Conservation (phyloP, 2,329 filamentous ascomycete species). For the Xylaria arbuscula region DNA sequence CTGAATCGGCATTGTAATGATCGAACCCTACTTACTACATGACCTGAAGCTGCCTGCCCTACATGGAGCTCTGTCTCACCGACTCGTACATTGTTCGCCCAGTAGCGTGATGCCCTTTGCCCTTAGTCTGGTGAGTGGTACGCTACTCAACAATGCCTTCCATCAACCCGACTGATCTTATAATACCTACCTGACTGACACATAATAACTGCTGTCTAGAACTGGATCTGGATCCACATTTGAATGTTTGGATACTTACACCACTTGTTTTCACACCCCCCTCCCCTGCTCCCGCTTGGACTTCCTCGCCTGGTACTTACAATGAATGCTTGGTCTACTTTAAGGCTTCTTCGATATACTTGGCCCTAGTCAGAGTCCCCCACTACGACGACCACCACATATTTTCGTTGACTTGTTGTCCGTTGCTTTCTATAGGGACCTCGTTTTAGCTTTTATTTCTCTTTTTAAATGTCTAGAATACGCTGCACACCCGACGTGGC, state of each 20-base stretch:
- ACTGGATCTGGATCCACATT: conserved; percentile 48
- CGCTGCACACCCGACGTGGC: conserved; percentile 54
- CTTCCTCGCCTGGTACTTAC: conserved; percentile 40
- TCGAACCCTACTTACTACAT: conserved; percentile 29
- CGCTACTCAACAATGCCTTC: conserved; percentile 45
- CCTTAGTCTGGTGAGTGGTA: conserved; percentile 46
- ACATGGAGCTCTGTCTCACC: conserved; percentile 41
- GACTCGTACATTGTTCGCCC: conserved; percentile 45
- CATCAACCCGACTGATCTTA: conserved; percentile 46
- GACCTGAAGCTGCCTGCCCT: conserved; percentile 33
- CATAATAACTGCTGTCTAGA: conserved; percentile 48
- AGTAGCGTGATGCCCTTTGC: conserved; percentile 40
- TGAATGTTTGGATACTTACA: conserved; percentile 46
- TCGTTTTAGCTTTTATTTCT: conserved; percentile 45
- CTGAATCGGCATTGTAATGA: conserved; percentile 27
- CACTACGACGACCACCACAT: conserved; percentile 44
- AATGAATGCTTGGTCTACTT: conserved; percentile 45
- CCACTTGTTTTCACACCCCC: conserved; percentile 43
- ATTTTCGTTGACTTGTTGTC: conserved; percentile 44
- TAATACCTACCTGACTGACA: conserved; percentile 51
- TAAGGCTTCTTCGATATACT: conserved; percentile 41
- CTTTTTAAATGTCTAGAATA: conserved; percentile 44
- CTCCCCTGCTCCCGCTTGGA: conserved; percentile 36
- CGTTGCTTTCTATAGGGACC: conserved; percentile 45
- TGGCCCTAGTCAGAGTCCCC: conserved; percentile 46